Base-by-base conservation (phyloP, 75 land plant genomes). In the Selaginella tamariscina region DNA sequence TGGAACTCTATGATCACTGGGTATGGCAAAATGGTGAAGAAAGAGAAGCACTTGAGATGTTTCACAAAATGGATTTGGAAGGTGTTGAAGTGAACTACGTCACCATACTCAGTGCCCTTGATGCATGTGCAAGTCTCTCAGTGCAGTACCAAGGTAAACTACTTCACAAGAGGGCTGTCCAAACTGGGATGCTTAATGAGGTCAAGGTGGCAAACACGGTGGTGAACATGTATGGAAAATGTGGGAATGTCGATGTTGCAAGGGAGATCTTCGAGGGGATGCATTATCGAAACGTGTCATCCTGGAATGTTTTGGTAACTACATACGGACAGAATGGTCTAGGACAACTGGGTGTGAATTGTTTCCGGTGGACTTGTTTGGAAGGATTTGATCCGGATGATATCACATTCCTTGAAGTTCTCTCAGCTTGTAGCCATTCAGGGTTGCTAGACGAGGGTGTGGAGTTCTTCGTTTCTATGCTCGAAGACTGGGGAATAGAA, bases 181-280 rank as follows among this genome's bases (percentile, higher is more conserved):
- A 68, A 60, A 68, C 24, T 24, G 75, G 71, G 1, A 44, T 68
- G 30, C 74, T 68, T 39, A 5, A 30, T 30, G 27, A n/a, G 54
- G 54, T 76, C 1, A 67, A 65, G 21, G 75, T 86, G 0, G 80
- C 68, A 5, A 86, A 77, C 73, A 78, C 89, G 18, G 65, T 86
- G 68, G 66, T 80, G 2, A 74, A 81, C 13, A 83, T 83, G 84
- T 83, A 86, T 74, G 76, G 86, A 0, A 86, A 81, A 56, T 81
- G 73, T 23, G 84, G 86, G 18, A 73, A 65, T 11, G 74, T 83
- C 29, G 74, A 79, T 32, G 71, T 26, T 66, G 89, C 89, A 30
- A 33, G 27, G 49, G 54, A 27, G 33, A 55, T 56, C 2, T 77
- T 71, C 33, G 32, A 69, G n/a, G 9, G 56, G 1, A 44, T 78